Evolutionary conservation across 225 moss, liverwort and hornwort genomes (phyloP).

Genomic region (Physcomitrellopsis africana): DNA sequence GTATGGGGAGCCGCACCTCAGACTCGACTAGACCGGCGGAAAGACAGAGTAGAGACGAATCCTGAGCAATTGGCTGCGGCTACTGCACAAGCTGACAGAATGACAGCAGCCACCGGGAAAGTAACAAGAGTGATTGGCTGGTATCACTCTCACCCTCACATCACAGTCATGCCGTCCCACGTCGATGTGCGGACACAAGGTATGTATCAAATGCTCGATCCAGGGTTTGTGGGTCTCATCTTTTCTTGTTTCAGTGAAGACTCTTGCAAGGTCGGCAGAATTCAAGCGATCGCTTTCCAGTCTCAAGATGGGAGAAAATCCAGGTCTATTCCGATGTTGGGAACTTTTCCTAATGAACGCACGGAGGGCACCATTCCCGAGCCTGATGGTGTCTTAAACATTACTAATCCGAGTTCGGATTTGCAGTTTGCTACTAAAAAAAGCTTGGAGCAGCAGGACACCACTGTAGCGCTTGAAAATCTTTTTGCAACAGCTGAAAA

Average conservation of each 20-base stretch:
- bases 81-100: slow-evolving; percentile 90
- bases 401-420: slow-evolving; percentile 36
- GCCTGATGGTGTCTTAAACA: slow-evolving; percentile 16
- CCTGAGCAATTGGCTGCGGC: slow-evolving; percentile 98
- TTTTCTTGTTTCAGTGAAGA: slow-evolving; percentile 99
- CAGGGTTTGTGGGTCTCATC: slow-evolving; percentile 92
- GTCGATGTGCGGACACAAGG: slow-evolving; percentile 96
- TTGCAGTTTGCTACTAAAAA: slow-evolving; percentile 37
- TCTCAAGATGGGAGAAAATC: slow-evolving; percentile 77
- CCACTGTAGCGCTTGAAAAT: slow-evolving; percentile 60
- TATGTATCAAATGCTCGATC: slow-evolving; percentile 96
- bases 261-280: slow-evolving; percentile 85
- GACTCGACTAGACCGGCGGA: slow-evolving; percentile 91
- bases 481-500: slow-evolving; percentile 73
- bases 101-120: slow-evolving; percentile 78
- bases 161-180: slow-evolving; percentile 99
- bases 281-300: slow-evolving; percentile 98
- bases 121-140: slow-evolving; percentile 95
- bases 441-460: slow-evolving; percentile 43
- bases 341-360: slow-evolving; percentile 28
- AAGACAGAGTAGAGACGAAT: slow-evolving; percentile 96
- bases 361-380: slow-evolving; percentile 16
- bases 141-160: slow-evolving; percentile 99
- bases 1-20: slow-evolving; percentile 98
- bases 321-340: slow-evolving; percentile 38